Percentiles rank a stretch among this genome's conserved stretches.
Conservation (phyloP, 2,329 filamentous ascomycete genomes). For the Aschersonia sp. region DNA sequence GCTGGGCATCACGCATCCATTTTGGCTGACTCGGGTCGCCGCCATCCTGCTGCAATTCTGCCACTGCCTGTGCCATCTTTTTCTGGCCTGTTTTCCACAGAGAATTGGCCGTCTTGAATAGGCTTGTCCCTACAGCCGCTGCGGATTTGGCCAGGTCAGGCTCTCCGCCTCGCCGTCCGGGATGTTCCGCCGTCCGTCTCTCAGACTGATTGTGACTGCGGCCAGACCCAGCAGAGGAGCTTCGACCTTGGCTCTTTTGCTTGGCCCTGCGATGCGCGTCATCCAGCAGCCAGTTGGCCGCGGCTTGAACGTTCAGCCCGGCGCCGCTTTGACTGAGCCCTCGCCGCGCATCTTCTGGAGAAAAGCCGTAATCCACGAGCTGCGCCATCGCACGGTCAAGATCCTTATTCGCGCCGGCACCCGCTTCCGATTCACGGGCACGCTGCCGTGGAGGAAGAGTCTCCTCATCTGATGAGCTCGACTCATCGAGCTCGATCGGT, state of each 20-base stretch:
- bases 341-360: slow-evolving; percentile 64
- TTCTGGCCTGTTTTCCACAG: slow-evolving; percentile 93
- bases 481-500: slow-evolving; percentile 35
- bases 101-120: slow-evolving; percentile 89
- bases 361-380: slow-evolving; percentile 89
- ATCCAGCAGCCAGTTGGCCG: slow-evolving; percentile 79
- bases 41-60: slow-evolving; percentile 57
- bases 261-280: slow-evolving; percentile 78
- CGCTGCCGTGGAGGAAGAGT: slow-evolving; percentile 4
- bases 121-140: slow-evolving; percentile 63
- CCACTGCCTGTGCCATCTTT: slow-evolving; percentile 79
- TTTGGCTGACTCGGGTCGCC: slow-evolving; percentile 71
- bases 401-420: slow-evolving; percentile 15
- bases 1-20: slow-evolving; percentile 76
- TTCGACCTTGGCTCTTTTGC: slow-evolving; percentile 47
- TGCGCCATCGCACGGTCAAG: slow-evolving; percentile 75
- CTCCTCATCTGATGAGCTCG: slow-evolving; percentile 30
- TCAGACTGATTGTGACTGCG: slow-evolving; percentile 1
- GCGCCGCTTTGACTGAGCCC: slow-evolving; percentile 70
- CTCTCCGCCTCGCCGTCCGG: slow-evolving; percentile 37
- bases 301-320: slow-evolving; percentile 68
- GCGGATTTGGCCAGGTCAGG: slow-evolving; percentile 70
- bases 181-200: slow-evolving; percentile 21
- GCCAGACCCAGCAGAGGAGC: slow-evolving; percentile 15
- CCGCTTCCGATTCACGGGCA: slow-evolving; percentile 9